Base-by-base conservation (phyloP, 805 yeast species). In the Teunomyces pallodes region DNA sequence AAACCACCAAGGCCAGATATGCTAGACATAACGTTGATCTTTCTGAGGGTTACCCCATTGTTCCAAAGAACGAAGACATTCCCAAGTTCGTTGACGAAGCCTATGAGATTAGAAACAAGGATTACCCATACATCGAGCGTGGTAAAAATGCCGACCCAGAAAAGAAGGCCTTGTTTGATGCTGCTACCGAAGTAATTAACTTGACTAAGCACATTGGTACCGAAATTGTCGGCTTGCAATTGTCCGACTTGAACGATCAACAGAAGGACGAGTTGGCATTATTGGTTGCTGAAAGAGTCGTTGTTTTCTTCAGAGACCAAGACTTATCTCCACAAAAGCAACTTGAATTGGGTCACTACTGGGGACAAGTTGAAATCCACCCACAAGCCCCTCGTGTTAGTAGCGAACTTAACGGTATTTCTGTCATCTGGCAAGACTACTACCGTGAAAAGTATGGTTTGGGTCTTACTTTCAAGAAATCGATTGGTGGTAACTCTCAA, bases 351-450 rank as follows among this genome's bases (percentile, higher is more conserved):
- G 67, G 67, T n/a, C 47, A 60, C 26, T 62, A 62, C 57, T 63
- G 59, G 58, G 67, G 67, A 14, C 64, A 60, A 35, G 65, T 63
- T 13, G 67, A 63, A 45, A 59, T 59, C 10, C 60, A 57, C 51
- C 47, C 67, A 43, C 49, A 55, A 46, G 58, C 53, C 49, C 59
- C 63, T 28, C 64, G 65, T n/a, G 67, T 67, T n/a, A 66, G 65
- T 27, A 60, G 54, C 45, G 64, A 60, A 44, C 67, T 64, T 16
- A 49, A 53, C 20, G 69, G 74, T 14, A 60, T 67, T 39, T 53
- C 62, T 28, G 62, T 60, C 1, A 65, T 69, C 46, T 69, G 71
- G 67, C 64, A 56, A 28, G 69, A 65, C 46, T 62, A 58, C 49
- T 59, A 56, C 48, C 57, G 57, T 32, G 62, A 65, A 20, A 36